Percentiles rank a stretch among this genome's conserved stretches.
Conservation (phyloP, 2,329 filamentous ascomycete genomes). For the Fusarium scirpi region DNA sequence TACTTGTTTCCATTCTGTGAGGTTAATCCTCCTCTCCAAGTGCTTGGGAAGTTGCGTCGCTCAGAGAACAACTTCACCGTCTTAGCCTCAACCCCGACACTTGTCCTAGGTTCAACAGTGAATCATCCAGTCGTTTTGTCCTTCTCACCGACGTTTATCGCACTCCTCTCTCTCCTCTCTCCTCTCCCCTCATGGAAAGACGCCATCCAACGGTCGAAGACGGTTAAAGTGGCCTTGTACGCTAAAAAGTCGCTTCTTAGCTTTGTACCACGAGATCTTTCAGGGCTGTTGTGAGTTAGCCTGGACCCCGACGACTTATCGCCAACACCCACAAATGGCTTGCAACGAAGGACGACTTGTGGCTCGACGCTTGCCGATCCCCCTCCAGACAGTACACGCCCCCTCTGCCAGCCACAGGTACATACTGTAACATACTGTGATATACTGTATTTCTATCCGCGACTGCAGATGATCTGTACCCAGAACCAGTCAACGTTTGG, state of each 20-base stretch:
- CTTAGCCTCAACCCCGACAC: neutral
- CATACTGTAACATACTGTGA: constrained; percentile 1
- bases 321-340: constrained; percentile 28
- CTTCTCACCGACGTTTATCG: constrained; percentile 30
- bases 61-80: neutral
- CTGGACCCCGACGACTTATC: constrained; percentile 5
- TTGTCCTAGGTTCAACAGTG: neutral
- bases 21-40: constrained; percentile 6
- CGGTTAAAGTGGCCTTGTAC: constrained; percentile 11
- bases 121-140: neutral
- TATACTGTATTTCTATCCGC: neutral
- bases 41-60: neutral
- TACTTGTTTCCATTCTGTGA: constrained; percentile 5
- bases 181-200: neutral
- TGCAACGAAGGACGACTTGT: constrained; percentile 45
- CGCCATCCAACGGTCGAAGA: constrained; percentile 9
- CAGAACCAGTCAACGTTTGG: constrained; percentile 34
- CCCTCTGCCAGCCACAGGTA: constrained; percentile 17
- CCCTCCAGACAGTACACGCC: constrained; percentile 37
- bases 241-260: constrained; percentile 20
- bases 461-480: neutral
- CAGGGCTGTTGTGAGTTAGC: constrained; percentile 7
- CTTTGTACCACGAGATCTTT: constrained; percentile 22
- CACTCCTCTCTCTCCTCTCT: constrained; percentile 1
- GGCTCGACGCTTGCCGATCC: constrained; percentile 45